Evolutionary conservation across 495 filamentous ascomycete species (phyloP), one percentile per base, ranked within the genome.

Genomic region (Neurospora sp.): DNA sequence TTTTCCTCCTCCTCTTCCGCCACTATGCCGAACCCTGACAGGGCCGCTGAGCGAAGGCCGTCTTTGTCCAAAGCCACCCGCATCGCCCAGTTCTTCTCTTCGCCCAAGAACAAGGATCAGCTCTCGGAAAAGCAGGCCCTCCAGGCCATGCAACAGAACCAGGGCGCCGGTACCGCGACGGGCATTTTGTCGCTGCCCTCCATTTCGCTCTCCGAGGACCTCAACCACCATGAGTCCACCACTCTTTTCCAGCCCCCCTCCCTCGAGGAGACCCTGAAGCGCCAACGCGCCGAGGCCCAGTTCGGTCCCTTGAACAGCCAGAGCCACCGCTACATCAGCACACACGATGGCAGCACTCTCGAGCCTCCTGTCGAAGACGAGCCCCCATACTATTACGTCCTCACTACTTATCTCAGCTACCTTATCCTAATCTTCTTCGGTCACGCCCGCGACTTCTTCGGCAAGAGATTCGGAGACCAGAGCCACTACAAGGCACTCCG

Each of bases 361-460:
- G 89, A 90, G 59, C 88, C 93, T 40, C 94, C 94, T 5, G 85
- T 98, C 73, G 93, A 96, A 79, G 96, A 99, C 76, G 96, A 98
- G 81, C 96, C 96, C 22, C 93, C 95, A 22, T 98, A 98, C 85
- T 98, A 94, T 84, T 97, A 92, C 81, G 87, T 99, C 76, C 86
- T 98, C 75, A 97, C 96, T 37, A 99, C 96, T 71, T 98, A 98
- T 84, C 91, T 99, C 79, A 96, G 93, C 81, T 99, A 98, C 82
- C 86, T 99, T 76, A 91, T 98, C 75, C 88, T 99, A 77, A 98
- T 99, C 78, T 89, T 94, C 74, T 96, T 97, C 74, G 96, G 96
- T 65, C 96, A 99, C 79, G 88, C 97, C 44, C 89, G 96, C 76
- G 96, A 99, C 82, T 99, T 97, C 82, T 99, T 99, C 79, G 96